Percentiles rank a stretch among this genome's conserved stretches.
Evolutionary conservation across 2,329 filamentous ascomycete species (phyloP).

Genomic region (Colletotrichum sp.): DNA sequence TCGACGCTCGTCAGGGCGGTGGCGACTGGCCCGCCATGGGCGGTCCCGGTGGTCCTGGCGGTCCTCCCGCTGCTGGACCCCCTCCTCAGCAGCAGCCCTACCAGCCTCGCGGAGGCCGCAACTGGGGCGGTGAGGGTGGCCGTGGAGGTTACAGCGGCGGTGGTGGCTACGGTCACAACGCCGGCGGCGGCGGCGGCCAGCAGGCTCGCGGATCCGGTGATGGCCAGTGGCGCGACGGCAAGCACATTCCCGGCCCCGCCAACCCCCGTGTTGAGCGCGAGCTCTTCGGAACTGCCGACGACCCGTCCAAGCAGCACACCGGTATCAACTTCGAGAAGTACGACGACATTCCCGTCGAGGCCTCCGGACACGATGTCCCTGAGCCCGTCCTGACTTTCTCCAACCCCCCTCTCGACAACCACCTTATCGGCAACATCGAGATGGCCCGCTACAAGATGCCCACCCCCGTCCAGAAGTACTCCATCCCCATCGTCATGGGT

Average conservation of each 20-base stretch:
- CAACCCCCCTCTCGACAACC: constrained; percentile 94
- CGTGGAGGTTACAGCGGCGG: constrained; percentile 40
- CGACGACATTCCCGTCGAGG: constrained; percentile 98
- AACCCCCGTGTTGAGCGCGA: constrained; percentile 94
- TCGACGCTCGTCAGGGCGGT: constrained; percentile 33
- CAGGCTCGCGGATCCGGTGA: constrained; percentile 85
- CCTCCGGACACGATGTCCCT: constrained; percentile 90
- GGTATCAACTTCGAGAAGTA: constrained; percentile 99
- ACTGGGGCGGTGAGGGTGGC: constrained; percentile 37
- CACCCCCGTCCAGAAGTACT: constrained; percentile 99
- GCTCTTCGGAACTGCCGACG: constrained; percentile 89
- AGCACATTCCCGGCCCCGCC: constrained; percentile 88
- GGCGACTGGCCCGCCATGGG: constrained; percentile 24
- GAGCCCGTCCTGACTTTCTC: constrained; percentile 90
- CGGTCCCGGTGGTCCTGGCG: constrained; percentile 27
- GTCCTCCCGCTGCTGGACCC: constrained; percentile 31
- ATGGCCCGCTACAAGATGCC: constrained; percentile 94
- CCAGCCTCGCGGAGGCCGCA: constrained; percentile 14
- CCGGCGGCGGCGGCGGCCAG: constrained; percentile 51
- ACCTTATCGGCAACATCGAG: constrained; percentile 91
- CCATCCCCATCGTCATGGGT: constrained; percentile 97
- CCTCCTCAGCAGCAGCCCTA: constrained; percentile 24
- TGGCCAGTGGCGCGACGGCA: constrained; percentile 95
- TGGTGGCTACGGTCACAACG: constrained; percentile 44
- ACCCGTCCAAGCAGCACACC: constrained; percentile 93